Evolutionary conservation across 1,139 yeast genomes (phyloP).

Genomic region (Lizanozyma gosingica): DNA sequence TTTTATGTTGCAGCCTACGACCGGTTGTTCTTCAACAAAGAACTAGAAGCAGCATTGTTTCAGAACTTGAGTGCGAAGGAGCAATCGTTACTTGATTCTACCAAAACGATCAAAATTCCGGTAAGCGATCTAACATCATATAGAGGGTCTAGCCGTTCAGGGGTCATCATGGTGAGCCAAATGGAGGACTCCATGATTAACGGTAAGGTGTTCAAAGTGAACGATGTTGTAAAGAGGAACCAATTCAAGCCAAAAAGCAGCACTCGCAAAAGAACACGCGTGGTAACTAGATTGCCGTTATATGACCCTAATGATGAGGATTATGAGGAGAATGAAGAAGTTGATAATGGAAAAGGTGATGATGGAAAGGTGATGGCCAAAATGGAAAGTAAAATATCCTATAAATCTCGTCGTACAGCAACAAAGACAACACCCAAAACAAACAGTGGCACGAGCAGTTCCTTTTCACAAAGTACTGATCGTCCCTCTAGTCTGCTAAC

Average conservation of each 20-base stretch:
- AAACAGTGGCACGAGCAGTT: no score
- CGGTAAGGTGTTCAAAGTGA: constrained; percentile 6
- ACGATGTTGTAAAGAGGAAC: constrained; percentile 1
- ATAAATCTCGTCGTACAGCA: no score
- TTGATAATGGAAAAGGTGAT: neutral
- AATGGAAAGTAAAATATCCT: no score
- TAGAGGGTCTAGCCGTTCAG: constrained; percentile 7
- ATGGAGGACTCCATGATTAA: constrained; percentile 8
- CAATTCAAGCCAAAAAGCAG: neutral
- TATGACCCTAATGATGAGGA: no score
- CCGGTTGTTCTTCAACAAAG: constrained; percentile 13
- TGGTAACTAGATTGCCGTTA: neutral
- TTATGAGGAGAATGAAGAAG: neutral
- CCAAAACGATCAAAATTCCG: constrained; percentile 5
- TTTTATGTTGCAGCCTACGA: constrained; percentile 23
- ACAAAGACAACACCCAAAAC: no score
- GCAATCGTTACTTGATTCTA: constrained; percentile 4
- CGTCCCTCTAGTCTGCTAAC: no score
- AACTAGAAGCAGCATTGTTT: constrained; percentile 6
- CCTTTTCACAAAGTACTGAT: no score
- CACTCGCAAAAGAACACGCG: neutral
- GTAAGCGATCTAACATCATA: constrained; percentile 11
- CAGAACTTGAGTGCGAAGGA: constrained; percentile 5
- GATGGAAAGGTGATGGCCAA: no score
- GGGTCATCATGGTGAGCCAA: constrained; percentile 12